Evolutionary conservation across 176 grass and related monocot species (phyloP).

Genomic region (Bothriochloa decipiens): DNA sequence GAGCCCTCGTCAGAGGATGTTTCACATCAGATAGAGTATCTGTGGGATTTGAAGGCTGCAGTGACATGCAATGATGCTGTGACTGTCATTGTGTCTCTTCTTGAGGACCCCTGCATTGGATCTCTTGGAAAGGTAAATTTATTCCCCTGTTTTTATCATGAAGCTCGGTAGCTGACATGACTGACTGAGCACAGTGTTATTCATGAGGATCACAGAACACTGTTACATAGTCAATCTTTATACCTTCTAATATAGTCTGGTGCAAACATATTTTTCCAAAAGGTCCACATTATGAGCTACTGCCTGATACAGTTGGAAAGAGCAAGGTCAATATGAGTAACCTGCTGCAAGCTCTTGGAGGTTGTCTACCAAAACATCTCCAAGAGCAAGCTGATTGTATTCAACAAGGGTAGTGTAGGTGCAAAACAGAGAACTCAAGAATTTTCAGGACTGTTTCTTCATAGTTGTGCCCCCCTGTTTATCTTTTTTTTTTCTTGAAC

Average conservation of each 20-base stretch:
- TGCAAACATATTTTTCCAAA: background rate
- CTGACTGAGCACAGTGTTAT: background rate
- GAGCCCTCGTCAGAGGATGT: constrained; percentile 75
- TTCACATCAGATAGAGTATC: constrained; percentile 83
- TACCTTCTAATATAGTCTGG: background rate
- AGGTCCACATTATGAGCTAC: background rate
- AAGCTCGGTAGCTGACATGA: background rate
- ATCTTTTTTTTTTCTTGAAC: background rate
- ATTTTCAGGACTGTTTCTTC: background rate
- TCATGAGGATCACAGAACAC: background rate
- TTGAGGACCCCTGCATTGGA: constrained; percentile 78
- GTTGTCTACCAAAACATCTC: background rate
- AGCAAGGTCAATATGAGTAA: background rate
- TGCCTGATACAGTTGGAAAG: too few relatives aligned
- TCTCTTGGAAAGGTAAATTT: constrained; percentile 74
- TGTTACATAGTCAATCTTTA: background rate
- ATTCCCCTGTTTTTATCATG: constrained; percentile 22
- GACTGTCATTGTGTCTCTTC: constrained; percentile 81
- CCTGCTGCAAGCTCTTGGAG: background rate
- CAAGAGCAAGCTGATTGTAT: background rate
- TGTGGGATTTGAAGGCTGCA: constrained; percentile 90
- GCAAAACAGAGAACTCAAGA: background rate
- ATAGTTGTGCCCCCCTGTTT: background rate
- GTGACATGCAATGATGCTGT: constrained; percentile 59
- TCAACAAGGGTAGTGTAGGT: background rate